Conservation (phyloP, 768 basidiomycete species). For the Amanita molliuscula region DNA sequence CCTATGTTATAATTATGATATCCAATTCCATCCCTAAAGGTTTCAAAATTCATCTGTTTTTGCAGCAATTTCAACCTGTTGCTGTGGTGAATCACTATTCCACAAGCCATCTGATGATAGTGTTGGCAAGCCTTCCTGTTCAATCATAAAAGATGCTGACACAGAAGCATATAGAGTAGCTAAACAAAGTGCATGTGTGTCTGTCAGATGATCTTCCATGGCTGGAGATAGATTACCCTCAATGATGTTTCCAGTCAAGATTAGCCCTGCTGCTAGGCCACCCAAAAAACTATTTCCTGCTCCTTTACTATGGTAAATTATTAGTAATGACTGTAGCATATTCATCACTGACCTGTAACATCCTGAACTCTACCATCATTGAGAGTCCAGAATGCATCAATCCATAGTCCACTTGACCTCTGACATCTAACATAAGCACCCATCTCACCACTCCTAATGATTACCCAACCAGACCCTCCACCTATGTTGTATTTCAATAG, state of each 20-base stretch:
- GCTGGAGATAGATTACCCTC: conserved; percentile 39
- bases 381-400: conserved; percentile 65
- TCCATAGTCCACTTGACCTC: conserved; percentile 39
- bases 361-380: conserved; percentile 49
- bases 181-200: conserved; percentile 15
- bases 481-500: conserved; percentile 58
- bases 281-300: conserved; percentile 90
- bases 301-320: conserved; percentile 39
- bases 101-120: conserved; percentile 37
- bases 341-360: conserved; percentile 62
- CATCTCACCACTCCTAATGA: conserved; percentile 66
- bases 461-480: conserved; percentile 41
- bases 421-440: conserved; percentile 56
- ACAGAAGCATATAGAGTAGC: conserved; percentile 70
- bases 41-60: conserved; percentile 21
- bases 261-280: conserved; percentile 68
- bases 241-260: conserved; percentile 43
- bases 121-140: conserved; percentile 68
- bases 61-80: conserved; percentile 46
- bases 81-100: conserved; percentile 61
- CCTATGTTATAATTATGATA: too few relatives aligned
- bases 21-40: conserved; percentile 2
- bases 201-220: conserved; percentile 2
- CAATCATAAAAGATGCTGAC: conserved; percentile 74
- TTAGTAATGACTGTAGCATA: too few relatives aligned